Percentiles rank a stretch among this genome's conserved stretches.
These are phyloP conservation scores for Funneliformis caledonium DNA, from an alignment of 371 early-diverging fungal genomes.

Conservation along the genomic window DNA sequence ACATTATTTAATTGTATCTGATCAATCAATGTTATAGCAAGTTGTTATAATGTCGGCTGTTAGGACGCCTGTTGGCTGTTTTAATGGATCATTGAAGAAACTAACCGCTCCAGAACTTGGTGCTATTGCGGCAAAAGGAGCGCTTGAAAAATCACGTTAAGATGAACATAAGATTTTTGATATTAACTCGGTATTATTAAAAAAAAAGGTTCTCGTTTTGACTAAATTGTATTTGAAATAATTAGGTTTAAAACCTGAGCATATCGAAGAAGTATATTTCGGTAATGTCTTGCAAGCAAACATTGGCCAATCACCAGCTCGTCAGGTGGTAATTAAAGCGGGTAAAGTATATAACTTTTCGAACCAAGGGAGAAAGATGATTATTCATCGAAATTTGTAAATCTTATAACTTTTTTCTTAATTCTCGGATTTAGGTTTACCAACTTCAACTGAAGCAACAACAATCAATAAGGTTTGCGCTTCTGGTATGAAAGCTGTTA, in stretches of 20 bases:
- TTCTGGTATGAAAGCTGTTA: conserved; percentile 90
- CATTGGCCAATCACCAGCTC: conserved; percentile 83
- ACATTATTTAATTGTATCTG: neutral
- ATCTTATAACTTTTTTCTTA: neutral
- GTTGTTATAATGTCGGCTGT: conserved; percentile 49
- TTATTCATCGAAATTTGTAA: neutral
- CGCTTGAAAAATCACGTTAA: conserved; percentile 65
- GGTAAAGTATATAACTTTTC: conserved; percentile 45
- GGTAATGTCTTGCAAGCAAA: conserved; percentile 89
- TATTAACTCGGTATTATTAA: neutral
- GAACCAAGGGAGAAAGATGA: neutral
- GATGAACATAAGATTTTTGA: neutral
- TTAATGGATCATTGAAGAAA: conserved; percentile 71
- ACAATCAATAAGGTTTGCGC: conserved; percentile 97
- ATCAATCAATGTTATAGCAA: neutral
- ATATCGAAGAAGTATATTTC: conserved; percentile 82
- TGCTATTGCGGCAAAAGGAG: conserved; percentile 73
- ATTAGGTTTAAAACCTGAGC: conserved; percentile 19
- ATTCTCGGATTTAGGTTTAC: conserved; percentile 57
- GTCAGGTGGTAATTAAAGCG: conserved; percentile 80
- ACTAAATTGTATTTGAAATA: neutral
- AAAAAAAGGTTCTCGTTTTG: neutral
- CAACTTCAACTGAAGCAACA: conserved; percentile 80
- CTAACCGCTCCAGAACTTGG: conserved; percentile 72
- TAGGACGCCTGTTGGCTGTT: conserved; percentile 79